These are phyloP conservation scores for Eucalyptus cloeziana DNA, from an alignment of 345 rosid species.

Conservation along the genomic window DNA sequence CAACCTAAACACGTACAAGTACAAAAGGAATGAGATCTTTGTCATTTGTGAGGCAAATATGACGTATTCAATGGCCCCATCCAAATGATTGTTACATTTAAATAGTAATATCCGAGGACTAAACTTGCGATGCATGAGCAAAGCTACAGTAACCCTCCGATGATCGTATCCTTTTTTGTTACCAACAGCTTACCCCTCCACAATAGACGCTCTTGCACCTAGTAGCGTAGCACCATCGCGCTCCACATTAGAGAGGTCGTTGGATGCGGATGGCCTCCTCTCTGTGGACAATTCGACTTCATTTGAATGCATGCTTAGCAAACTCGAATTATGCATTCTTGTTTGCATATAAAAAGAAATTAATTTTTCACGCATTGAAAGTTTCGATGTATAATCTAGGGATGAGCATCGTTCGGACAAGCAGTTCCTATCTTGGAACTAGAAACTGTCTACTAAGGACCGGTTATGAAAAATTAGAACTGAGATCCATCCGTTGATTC, in stretches of 20 bases:
- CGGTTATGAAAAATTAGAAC: rapidly evolving
- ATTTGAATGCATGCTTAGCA: neutral
- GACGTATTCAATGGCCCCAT: neutral
- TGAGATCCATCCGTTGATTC: rapidly evolving
- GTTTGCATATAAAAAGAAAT: neutral
- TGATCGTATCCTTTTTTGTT: neutral
- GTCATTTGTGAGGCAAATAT: neutral
- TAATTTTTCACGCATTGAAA: neutral
- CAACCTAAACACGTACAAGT: neutral
- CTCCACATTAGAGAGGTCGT: neutral
- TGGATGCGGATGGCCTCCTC: neutral
- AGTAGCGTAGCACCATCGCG: neutral
- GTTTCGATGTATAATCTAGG: neutral
- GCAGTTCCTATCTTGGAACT: rapidly evolving
- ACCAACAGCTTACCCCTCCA: neutral
- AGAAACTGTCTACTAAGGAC: too few relatives aligned
- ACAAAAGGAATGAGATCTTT: neutral
- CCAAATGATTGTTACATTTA: neutral
- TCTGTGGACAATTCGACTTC: neutral
- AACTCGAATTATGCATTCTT: neutral
- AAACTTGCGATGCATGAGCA: neutral
- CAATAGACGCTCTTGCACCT: neutral
- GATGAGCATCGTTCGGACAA: too few relatives aligned
- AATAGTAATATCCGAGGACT: neutral
- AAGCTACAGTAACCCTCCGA: neutral